Evolutionary conservation across 768 basidiomycete species (phyloP).

Genomic region (Mycena galericulata): DNA sequence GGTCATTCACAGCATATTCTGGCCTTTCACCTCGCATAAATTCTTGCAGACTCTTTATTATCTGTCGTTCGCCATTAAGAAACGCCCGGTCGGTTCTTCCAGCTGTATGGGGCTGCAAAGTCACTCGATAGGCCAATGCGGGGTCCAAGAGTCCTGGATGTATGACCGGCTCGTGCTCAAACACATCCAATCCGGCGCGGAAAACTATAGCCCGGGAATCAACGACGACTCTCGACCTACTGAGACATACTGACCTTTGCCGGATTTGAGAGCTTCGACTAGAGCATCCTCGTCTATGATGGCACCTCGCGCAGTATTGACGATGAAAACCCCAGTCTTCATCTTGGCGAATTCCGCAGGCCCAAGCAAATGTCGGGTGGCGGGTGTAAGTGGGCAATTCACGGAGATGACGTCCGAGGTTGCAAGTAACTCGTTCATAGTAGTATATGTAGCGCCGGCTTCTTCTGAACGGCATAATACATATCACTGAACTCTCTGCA

Average conservation of each 20-base stretch:
- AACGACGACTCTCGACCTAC: neutral
- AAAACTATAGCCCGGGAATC: constrained; percentile 11
- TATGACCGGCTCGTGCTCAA: constrained; percentile 34
- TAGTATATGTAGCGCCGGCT: constrained; percentile 32
- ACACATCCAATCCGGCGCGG: constrained; percentile 35
- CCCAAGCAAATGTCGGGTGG: constrained; percentile 36
- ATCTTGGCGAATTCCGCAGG: constrained; percentile 42
- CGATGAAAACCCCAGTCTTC: constrained; percentile 57
- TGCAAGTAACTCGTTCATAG: constrained; percentile 34
- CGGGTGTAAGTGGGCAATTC: constrained; percentile 35
- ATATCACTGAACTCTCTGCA: neutral
- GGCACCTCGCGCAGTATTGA: constrained; percentile 64
- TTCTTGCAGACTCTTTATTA: constrained; percentile 27
- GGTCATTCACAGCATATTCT: constrained; percentile 13
- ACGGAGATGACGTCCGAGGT: constrained; percentile 38
- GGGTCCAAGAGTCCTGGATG: constrained; percentile 35
- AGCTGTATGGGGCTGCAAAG: constrained; percentile 29
- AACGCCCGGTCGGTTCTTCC: constrained; percentile 21
- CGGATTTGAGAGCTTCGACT: constrained; percentile 50
- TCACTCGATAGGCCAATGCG: constrained; percentile 25
- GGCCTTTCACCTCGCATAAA: constrained; percentile 27
- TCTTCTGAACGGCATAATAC: constrained; percentile 26
- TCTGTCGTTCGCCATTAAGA: constrained; percentile 18
- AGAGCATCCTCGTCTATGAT: constrained; percentile 61
- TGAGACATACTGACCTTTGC: constrained; percentile 32